These are phyloP conservation scores for Yamadazyma phyllophila DNA, from an alignment of 805 yeast genomes.

Conservation along the genomic window DNA sequence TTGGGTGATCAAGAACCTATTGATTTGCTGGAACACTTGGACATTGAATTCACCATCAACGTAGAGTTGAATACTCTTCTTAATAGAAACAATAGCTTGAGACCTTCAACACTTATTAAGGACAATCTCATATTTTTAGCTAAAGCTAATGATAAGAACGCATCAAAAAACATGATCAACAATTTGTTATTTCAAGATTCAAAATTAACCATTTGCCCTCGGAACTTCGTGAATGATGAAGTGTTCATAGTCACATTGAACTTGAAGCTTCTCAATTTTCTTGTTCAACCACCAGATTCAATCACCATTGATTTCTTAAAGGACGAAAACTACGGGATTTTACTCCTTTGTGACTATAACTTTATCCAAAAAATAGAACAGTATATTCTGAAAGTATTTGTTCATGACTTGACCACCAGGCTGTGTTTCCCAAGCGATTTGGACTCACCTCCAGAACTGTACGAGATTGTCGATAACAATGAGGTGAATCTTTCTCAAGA, in stretches of 20 bases:
- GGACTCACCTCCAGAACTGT: neutral
- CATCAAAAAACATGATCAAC: constrained; percentile 3
- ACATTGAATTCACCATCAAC: constrained; percentile 24
- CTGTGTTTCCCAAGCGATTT: neutral
- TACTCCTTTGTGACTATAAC: constrained; percentile 26
- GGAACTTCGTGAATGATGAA: constrained; percentile 19
- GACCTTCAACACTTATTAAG: constrained; percentile 33
- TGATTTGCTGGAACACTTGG: constrained; percentile 9
- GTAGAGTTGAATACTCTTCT: constrained; percentile 36
- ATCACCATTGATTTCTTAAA: constrained; percentile 23
- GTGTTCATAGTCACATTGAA: constrained; percentile 32
- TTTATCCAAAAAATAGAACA: constrained; percentile 24
- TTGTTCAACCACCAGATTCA: constrained; percentile 13
- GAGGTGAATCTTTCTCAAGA: constrained; percentile 12
- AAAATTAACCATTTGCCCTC: constrained; percentile 7
- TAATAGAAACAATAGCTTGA: constrained; percentile 25
- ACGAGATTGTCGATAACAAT: neutral
- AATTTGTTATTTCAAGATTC: constrained; percentile 4
- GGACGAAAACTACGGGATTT: constrained; percentile 30
- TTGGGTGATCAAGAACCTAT: constrained; percentile 8
- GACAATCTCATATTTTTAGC: constrained; percentile 35
- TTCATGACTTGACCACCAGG: neutral
- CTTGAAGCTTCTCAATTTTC: constrained; percentile 23
- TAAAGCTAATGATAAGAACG: constrained; percentile 14
- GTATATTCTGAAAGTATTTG: constrained; percentile 22